Base-by-base conservation (phyloP, 1,139 yeast genomes). In the Yamadazyma songkhlaensis region DNA sequence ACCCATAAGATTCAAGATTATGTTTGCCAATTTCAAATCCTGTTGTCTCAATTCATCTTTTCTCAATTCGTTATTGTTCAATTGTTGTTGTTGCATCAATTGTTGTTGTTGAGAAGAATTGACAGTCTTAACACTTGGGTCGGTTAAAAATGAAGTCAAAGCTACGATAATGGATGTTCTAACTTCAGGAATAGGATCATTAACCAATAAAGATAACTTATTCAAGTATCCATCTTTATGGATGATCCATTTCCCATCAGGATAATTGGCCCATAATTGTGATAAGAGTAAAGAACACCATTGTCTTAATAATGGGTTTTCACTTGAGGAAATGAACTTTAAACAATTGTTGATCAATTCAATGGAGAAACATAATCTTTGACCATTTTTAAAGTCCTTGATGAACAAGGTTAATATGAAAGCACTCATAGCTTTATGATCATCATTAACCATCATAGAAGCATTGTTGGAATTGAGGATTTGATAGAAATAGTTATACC, bases 371-470 rank as follows among this genome's bases (percentile, higher is more conserved):
- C 95, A 84, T 27, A 84, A 69, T 45, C 86, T 73, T 55, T 89
- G 96, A 0, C 96, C 97, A 45, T 79, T 77, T 38, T 77, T 77
- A 58, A 82, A 87, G 37, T 85, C 94, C 42, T 84, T 77, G 34
- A 88, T 84, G 60, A 92, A 92, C 41, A 90, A 70, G 0, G 96
- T 77, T 34, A 90, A 67, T 25, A 92, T 87, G 56, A 92, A 87
- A 1, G 96, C 95, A 62, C 97, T 85, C 90, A 92, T 87, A 1
- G 97, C 97, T 55, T 87, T 83, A 57, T 90, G 96, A 48, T 89
- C 95, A 49, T 84, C 89, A 39, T 75, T 78, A 13, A 71, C 64
- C 27, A 69, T 43, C 39, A 68, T 60, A 1, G 59, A 55, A 4
- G 63, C 63, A 2, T 60, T 58, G 14, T 11, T 11, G 53, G 74